Conservation (phyloP, 305 asterid genomes). For the Fraxinus angustifolia region DNA sequence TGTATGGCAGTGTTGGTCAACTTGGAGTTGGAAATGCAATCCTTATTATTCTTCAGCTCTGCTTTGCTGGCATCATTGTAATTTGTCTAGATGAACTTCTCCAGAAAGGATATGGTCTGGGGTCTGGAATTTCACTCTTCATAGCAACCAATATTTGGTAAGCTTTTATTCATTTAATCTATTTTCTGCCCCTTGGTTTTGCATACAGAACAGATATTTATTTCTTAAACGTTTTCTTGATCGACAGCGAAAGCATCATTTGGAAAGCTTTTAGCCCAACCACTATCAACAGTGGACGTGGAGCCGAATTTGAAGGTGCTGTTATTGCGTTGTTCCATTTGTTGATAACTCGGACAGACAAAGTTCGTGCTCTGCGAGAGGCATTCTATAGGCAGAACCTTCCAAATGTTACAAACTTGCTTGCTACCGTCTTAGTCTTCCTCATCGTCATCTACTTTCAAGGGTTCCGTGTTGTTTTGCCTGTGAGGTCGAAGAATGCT, state of each 20-base stretch:
- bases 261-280: conserved; percentile 80
- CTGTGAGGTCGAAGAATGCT: conserved; percentile 76
- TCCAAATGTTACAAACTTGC: conserved; percentile 69
- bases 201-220: neutral
- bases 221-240: neutral
- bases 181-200: neutral
- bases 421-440: conserved; percentile 70
- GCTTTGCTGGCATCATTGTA: conserved; percentile 83
- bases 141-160: conserved; percentile 90
- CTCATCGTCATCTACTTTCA: conserved; percentile 72
- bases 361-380: conserved; percentile 67
- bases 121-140: conserved; percentile 84
- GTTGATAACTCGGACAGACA: conserved; percentile 62
- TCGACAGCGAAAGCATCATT: conserved; percentile 59
- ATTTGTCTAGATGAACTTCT: conserved; percentile 87
- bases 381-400: too few relatives aligned
- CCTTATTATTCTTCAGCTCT: conserved; percentile 75
- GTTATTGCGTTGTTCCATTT: conserved; percentile 75
- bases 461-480: conserved; percentile 80
- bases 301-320: conserved; percentile 80
- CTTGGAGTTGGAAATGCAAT: conserved; percentile 93
- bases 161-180: conserved; percentile 20
- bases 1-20: conserved; percentile 86
- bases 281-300: conserved; percentile 73
- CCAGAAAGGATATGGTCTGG: conserved; percentile 86